Evolutionary conservation across 208 protist genomes (phyloP), one percentile per base, ranked within the genome.

Genomic region (Leptomonas seymouri): DNA sequence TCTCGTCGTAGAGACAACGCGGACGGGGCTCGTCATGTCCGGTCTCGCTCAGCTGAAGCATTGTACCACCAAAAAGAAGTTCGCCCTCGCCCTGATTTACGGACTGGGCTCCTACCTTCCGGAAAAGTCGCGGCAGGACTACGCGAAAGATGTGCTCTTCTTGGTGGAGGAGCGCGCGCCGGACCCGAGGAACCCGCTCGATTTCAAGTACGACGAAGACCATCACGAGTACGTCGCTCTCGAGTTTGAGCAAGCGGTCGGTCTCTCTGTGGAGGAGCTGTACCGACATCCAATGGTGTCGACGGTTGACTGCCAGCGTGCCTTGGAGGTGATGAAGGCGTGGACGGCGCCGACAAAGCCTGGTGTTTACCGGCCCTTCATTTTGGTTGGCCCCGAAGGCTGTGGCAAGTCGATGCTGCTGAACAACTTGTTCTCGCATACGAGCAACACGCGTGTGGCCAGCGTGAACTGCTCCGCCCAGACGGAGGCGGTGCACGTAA

Each of bases 331-430:
- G 54, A 86, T 99, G 75, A 56, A 74, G 63, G 96, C 97, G 67
- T 99, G 97, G 98, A 82, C 97, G 57, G 66, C 76, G 74, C 87
- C 92, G 20, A 65, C 89, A 31, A 73, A 76, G 21, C 49, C 74
- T 1, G 92, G 89, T 41, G 74, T 91, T 27, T 95, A 93, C 67
- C 82, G 97, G 25, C 97, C 98, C 1, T 98, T 99, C 66, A 86
- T 99, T 46, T 74, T 99, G 9, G 97, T 99, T 20, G 98, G 98
- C 31, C 98, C 98, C 4, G 97, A 99, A 68, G 98, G 98, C 3
- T 96, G 90, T 53, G 98, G 98, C 27, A 99, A 99, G 81, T 91
- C 81, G 53, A 97, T 98, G 90, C 74, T 99, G 63, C 81, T 99
- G 12, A 88, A 67, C 34, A 87, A 97, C 71, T 61, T 93, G 20